Evolutionary conservation across 192 early-diverging fungal genomes (phyloP).

Genomic region (Borealophlyctis nickersoniae): DNA sequence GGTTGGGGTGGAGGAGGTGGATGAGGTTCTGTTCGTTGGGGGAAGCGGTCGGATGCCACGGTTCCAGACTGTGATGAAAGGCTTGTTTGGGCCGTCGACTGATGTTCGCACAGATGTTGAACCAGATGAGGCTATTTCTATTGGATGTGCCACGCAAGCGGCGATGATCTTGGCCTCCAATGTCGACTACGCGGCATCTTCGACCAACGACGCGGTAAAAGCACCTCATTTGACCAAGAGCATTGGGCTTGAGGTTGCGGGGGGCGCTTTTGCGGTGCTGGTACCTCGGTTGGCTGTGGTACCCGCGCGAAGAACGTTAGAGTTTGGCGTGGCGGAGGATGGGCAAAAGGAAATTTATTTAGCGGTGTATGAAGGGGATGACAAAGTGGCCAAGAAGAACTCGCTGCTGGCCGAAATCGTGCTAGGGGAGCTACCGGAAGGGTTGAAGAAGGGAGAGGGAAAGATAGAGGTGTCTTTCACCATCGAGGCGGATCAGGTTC

Average conservation of each 20-base stretch:
- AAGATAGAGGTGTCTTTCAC: conserved; percentile 42
- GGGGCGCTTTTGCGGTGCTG: conserved; percentile 72
- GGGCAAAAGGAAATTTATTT: conserved; percentile 74
- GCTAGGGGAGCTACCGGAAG: conserved; percentile 51
- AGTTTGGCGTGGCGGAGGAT: conserved; percentile 62
- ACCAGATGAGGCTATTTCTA: conserved; percentile 88
- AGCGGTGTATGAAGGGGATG: conserved; percentile 82
- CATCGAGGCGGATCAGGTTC: conserved; percentile 43
- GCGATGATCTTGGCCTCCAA: conserved; percentile 58
- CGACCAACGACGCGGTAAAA: conserved; percentile 59
- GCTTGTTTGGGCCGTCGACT: conserved; percentile 69
- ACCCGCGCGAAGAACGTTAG: conserved; percentile 74
- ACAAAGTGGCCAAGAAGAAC: conserved; percentile 43
- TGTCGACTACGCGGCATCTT: conserved; percentile 42
- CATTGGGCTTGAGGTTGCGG: conserved; percentile 72
- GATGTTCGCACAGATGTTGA: conserved; percentile 77
- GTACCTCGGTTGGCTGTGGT: conserved; percentile 82
- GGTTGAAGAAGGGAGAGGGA: conserved; percentile 40
- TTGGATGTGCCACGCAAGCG: conserved; percentile 89
- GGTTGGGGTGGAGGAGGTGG: conserved; percentile 69
- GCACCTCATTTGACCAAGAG: conserved; percentile 66
- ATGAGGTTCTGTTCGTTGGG: conserved; percentile 88
- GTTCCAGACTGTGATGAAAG: conserved; percentile 72
- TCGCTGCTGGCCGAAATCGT: conserved; percentile 66
- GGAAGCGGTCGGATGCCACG: conserved; percentile 84